A percentile compares a stretch with the other conserved stretches of the same genome.
Conservation (phyloP, 768 basidiomycete species). For the Hypholoma sublateritium region DNA sequence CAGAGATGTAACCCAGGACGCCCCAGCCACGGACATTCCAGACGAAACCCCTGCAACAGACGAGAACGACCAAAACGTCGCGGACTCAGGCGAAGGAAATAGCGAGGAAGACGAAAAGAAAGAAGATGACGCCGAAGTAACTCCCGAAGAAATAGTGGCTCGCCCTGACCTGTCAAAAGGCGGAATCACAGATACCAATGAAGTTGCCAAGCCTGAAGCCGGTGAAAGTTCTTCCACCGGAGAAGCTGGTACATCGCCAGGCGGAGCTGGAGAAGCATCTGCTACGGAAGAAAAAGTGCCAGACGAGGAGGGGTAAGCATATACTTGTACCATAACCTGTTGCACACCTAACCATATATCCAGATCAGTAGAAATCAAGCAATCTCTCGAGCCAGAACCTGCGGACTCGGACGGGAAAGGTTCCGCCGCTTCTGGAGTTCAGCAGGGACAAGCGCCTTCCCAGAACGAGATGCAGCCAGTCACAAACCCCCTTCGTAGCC, state of each 20-base stretch:
- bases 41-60: constrained; percentile 4
- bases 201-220: constrained; percentile 22
- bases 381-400: constrained; percentile 12
- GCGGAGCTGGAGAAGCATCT: constrained; percentile 26
- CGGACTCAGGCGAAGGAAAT: constrained; percentile 4
- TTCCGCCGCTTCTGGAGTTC: constrained; percentile 39
- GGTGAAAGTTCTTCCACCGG: constrained; percentile 31
- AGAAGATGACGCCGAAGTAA: constrained; percentile 30
- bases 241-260: constrained; percentile 30
- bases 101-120: constrained; percentile 26
- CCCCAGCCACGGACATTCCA: constrained; percentile 2
- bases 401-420: constrained; percentile 22
- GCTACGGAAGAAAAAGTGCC: constrained; percentile 26
- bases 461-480: constrained; percentile 36
- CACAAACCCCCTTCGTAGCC: constrained; percentile 67
- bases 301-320: constrained; percentile 34
- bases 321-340: neutral
- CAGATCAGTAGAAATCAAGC: constrained; percentile 11
- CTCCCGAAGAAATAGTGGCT: constrained; percentile 34
- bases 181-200: constrained; percentile 32
- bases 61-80: neutral
- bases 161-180: constrained; percentile 45
- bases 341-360: neutral
- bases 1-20: constrained; percentile 3
- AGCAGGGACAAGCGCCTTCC: constrained; percentile 43